Conservation (phyloP, 371 early-diverging fungal species). For the Ecytonucleospora hepatopenaei region DNA sequence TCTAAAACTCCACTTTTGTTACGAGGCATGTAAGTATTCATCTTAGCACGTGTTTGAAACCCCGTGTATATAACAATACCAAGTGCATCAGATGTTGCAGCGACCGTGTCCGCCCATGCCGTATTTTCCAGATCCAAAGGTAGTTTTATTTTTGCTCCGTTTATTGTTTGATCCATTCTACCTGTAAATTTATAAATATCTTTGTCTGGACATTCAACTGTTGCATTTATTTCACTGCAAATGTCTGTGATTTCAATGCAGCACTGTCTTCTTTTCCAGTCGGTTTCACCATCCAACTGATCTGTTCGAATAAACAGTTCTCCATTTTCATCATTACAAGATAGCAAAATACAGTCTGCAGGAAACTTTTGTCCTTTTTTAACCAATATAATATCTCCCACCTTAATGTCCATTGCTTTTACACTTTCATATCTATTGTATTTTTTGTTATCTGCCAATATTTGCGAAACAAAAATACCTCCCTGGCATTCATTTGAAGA, state of each 20-base stretch:
- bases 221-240: constrained; percentile 19
- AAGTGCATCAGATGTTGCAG: constrained; percentile 77
- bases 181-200: constrained; percentile 87
- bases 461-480: not conserved
- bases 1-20: constrained; percentile 89
- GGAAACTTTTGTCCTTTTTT: constrained; percentile 83
- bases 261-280: constrained; percentile 74
- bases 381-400: constrained; percentile 79
- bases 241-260: constrained; percentile 15
- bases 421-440: not conserved
- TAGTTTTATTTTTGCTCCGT: not conserved
- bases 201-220: constrained; percentile 78
- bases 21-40: constrained; percentile 85
- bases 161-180: constrained; percentile 57
- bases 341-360: constrained; percentile 65
- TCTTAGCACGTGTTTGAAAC: constrained; percentile 79
- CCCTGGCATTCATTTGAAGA: not conserved
- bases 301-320: constrained; percentile 92
- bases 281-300: constrained; percentile 96
- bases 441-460: not conserved
- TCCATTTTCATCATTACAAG: constrained; percentile 69
- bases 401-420: constrained; percentile 62
- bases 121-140: constrained; percentile 73
- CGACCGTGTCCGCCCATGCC: constrained; percentile 88
- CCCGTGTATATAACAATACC: constrained; percentile 92